These are phyloP conservation scores for Elsinoe ampelina DNA, from an alignment of 2,329 filamentous ascomycete species.

Conservation along the genomic window DNA sequence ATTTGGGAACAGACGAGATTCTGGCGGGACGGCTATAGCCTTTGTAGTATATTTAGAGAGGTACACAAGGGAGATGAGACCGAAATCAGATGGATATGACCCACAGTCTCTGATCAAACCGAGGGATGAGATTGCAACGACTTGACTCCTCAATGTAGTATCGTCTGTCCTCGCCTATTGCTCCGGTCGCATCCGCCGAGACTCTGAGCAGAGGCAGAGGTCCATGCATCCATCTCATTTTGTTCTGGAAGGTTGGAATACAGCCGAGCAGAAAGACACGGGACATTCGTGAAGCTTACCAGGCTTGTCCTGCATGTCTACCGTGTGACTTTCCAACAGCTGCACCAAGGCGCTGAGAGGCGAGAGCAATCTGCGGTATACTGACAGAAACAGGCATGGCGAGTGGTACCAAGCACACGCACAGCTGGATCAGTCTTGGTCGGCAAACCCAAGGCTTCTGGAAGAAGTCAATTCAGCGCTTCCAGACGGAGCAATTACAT, in stretches of 20 bases:
- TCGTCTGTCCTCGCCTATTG: no score
- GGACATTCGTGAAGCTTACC: neutral
- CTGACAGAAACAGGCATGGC: neutral
- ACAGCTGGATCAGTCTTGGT: neutral
- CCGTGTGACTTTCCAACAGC: neutral
- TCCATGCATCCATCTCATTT: no score
- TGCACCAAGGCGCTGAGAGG: neutral
- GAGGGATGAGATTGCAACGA: no score
- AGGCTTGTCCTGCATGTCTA: neutral
- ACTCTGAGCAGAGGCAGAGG: no score
- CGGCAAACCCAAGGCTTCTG: neutral
- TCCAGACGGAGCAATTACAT: neutral
- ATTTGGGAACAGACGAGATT: no score
- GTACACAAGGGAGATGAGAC: neutral
- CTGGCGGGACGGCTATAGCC: no score
- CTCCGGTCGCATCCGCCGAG: no score
- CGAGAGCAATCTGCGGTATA: no score
- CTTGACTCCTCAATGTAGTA: no score
- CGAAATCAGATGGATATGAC: neutral
- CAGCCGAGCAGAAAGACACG: neutral
- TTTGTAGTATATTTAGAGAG: no score
- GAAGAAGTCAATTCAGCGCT: neutral
- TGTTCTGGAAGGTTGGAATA: no score
- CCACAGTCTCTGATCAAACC: no score
- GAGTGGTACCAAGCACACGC: neutral